Evolutionary conservation across 495 filamentous ascomycete species (phyloP).

Genomic region (Penicillium dipodomyicola): DNA sequence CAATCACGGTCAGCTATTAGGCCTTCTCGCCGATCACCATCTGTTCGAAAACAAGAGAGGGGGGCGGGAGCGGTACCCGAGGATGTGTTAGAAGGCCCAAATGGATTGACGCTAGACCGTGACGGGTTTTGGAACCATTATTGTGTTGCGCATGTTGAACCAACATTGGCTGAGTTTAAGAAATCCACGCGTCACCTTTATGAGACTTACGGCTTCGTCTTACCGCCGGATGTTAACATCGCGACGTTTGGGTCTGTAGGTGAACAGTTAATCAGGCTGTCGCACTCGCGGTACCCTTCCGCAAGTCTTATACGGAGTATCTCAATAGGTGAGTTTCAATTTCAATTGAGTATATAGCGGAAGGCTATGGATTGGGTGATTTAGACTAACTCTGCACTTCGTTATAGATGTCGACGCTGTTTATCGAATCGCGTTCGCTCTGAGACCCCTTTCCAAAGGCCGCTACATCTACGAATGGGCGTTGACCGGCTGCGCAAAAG

Average conservation of each 20-base stretch:
- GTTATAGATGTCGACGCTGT: constrained; percentile 30
- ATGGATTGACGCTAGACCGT: not conserved
- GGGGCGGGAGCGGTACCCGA: not conserved
- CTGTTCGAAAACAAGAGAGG: not conserved
- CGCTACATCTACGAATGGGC: constrained; percentile 23
- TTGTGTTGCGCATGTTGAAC: not conserved
- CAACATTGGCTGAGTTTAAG: not conserved
- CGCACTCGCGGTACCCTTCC: constrained; percentile 13
- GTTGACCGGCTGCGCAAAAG: constrained; percentile 24
- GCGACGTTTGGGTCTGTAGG: constrained; percentile 23
- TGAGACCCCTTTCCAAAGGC: constrained; percentile 1
- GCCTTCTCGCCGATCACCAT: not conserved
- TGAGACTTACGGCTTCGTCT: constrained; percentile 1
- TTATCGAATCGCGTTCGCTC: constrained; percentile 25
- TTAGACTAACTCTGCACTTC: not conserved
- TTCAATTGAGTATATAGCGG: not conserved
- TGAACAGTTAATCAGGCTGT: constrained; percentile 15
- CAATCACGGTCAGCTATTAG: not conserved
- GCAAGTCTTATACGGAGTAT: constrained; percentile 20
- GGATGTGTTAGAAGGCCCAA: not conserved
- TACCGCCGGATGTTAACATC: constrained; percentile 17
- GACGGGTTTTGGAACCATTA: not conserved
- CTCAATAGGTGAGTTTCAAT: constrained; percentile 31
- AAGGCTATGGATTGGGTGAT: not conserved
- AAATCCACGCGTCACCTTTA: not conserved